Conservation (phyloP, 2,329 filamentous ascomycete species). For the Ascochyta viciae-villosae region DNA sequence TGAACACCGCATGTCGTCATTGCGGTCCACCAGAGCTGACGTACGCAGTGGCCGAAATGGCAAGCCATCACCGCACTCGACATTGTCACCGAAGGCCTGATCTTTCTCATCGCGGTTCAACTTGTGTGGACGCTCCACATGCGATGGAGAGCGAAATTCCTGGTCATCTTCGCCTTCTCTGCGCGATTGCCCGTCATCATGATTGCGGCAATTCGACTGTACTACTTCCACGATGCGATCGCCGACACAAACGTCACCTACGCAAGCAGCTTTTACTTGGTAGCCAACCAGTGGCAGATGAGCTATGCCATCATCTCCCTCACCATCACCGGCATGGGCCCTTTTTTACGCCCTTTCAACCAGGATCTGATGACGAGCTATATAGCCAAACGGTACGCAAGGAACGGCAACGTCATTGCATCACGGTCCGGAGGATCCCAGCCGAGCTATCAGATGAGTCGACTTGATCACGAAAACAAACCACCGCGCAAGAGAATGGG, state of each 20-base stretch:
- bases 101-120: slow-evolving; percentile 38
- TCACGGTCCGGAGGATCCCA: slow-evolving; percentile 12
- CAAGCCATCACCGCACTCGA: slow-evolving; percentile 37
- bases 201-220: slow-evolving; percentile 33
- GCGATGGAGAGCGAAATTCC: slow-evolving; percentile 30
- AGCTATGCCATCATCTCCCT: slow-evolving; percentile 45
- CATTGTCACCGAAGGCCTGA: slow-evolving; percentile 35
- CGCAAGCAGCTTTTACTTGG: slow-evolving; percentile 29
- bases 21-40: slow-evolving; percentile 5
- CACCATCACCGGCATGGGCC: slow-evolving; percentile 42
- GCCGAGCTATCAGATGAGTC: slow-evolving; percentile 10
- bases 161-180: slow-evolving; percentile 41
- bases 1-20: too few relatives aligned
- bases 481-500: slow-evolving; percentile 1
- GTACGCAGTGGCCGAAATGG: slow-evolving; percentile 37
- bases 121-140: slow-evolving; percentile 40
- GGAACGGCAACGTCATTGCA: slow-evolving; percentile 14
- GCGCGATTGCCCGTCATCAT: slow-evolving; percentile 39
- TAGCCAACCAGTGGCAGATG: slow-evolving; percentile 46
- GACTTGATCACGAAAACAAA: slow-evolving; percentile 3
- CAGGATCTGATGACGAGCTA: slow-evolving; percentile 32
- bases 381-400: slow-evolving; percentile 19
- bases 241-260: slow-evolving; percentile 25
- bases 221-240: slow-evolving; percentile 34
- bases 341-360: slow-evolving; percentile 44